Base-by-base conservation (phyloP, 1,284 basidiomycete species). In the Tilletia walkeri region DNA sequence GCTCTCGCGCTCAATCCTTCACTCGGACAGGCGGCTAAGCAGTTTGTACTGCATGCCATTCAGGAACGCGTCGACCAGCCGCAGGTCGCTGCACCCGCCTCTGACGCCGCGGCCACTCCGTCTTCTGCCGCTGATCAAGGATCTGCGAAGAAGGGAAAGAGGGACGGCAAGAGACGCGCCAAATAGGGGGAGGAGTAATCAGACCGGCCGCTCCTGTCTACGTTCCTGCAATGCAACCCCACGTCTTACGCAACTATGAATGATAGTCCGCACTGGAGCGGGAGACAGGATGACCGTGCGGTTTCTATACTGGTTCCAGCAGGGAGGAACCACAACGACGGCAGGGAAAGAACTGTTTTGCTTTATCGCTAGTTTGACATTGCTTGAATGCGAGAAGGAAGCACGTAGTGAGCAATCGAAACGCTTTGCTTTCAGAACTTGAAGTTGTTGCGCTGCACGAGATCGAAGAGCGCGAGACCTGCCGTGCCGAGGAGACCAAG, bases 401-500 rank as follows among this genome's bases (percentile, higher is more conserved):
- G 41, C 14, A 7, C 41, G 41, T 45, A 45, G 6, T 45, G 41
- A 45, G 6, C 41, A 45, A 14, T 7, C 9, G 41, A 14, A 45
- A 45, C 6, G 41, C 14, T 45, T 14, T 14, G 41, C 41, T n/a
- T 14, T 56, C 54, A 56, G 54, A 56, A 56, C 54, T 56, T 56
- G 54, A 56, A 56, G 54, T 56, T 56, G 54, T 56, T 56, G 24
- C 34, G 54, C 34, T 34, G n/a, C 41, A 66, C 41, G 12, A 66
- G 41, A 20, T 66, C 65, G 39, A 48, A 45, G 20, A 48, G 9
- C 39, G 65, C 16, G 12, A 24, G 7, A 5, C n/a, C 65, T 3
- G 65, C 34, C 6, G 45, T 45, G 3, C 39, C 65, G 30, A 20
- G 24, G 41, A 66, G 48, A 70, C 67, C 76, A 9, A 79, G 61